Evolutionary conservation across 106 monocot genomes (phyloP).

Genomic region (Allium cepa): DNA sequence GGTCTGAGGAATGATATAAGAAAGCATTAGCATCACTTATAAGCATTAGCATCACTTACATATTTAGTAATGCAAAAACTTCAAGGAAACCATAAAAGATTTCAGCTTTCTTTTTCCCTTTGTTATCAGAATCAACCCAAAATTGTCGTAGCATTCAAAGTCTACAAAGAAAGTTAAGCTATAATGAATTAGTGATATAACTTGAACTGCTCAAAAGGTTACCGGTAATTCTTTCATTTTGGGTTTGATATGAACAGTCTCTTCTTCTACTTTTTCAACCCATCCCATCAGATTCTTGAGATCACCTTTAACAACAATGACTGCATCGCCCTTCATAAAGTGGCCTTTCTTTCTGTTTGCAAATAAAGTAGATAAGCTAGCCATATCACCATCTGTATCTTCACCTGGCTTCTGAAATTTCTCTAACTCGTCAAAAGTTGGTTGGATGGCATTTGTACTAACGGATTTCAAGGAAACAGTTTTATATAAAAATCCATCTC

Average conservation of each 20-base stretch:
- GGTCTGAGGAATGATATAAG: slow-evolving; percentile 33
- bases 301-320: slow-evolving; percentile 84
- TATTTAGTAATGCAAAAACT: not conserved
- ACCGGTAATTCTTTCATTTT: slow-evolving; percentile 75
- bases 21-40: not conserved
- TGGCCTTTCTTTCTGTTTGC: slow-evolving; percentile 98
- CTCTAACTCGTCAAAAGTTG: slow-evolving; percentile 95
- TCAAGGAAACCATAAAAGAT: slow-evolving; percentile 1
- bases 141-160: too few relatives aligned
- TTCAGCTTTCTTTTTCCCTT: too few relatives aligned
- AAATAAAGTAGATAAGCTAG: slow-evolving; percentile 82
- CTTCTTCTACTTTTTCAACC: slow-evolving; percentile 99
- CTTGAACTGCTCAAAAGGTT: slow-evolving; percentile 2
- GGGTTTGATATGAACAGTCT: slow-evolving; percentile 82
- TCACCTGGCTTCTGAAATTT: slow-evolving; percentile 89
- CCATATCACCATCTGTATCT: slow-evolving; percentile 70
- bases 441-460: slow-evolving; percentile 66
- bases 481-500: slow-evolving; percentile 92
- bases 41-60: too few relatives aligned
- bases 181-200: too few relatives aligned
- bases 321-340: slow-evolving; percentile 96
- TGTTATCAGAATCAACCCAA: too few relatives aligned
- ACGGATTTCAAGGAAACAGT: slow-evolving; percentile 82
- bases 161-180: too few relatives aligned
- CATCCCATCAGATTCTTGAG: slow-evolving; percentile 91